A percentile compares a stretch with the other conserved stretches of the same genome.
These are phyloP conservation scores for Tulasnella sp. DNA, from an alignment of 768 basidiomycete species.

Conservation along the genomic window DNA sequence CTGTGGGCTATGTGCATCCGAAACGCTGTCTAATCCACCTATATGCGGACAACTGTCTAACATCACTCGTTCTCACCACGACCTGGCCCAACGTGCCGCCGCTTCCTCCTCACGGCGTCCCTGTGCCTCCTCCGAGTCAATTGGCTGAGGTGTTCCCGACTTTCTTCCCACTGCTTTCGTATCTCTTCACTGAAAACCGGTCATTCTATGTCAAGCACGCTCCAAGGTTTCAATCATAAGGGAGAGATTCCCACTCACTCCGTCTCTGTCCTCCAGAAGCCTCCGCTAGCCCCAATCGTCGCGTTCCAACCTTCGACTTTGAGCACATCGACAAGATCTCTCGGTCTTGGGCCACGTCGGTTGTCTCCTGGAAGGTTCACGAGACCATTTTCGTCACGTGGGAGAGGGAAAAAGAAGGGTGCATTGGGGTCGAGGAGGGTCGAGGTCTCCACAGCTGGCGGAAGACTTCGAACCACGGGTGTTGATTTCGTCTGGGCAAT, in stretches of 20 bases:
- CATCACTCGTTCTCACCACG: no score
- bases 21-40: no score
- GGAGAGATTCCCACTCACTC: conserved; percentile 18
- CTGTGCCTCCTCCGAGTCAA: conserved; percentile 29
- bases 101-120: conserved; percentile 27
- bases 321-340: neutral
- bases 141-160: conserved; percentile 26
- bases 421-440: neutral
- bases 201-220: neutral
- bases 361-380: neutral
- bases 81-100: no score
- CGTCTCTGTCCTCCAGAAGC: conserved; percentile 21
- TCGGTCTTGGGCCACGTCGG: neutral
- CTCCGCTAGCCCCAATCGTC: conserved; percentile 17
- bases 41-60: no score
- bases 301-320: neutral
- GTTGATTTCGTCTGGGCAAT: neutral
- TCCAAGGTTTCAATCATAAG: neutral
- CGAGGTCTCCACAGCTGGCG: neutral
- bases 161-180: conserved; percentile 26
- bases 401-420: conserved; percentile 2
- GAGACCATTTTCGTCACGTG: neutral
- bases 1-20: no score
- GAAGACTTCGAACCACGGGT: conserved; percentile 1
- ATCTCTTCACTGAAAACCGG: conserved; percentile 22